A percentile compares a stretch with the other conserved stretches of the same genome.
Evolutionary conservation across 495 filamentous ascomycete genomes (phyloP).

Genomic region (Penicillium canariense): DNA sequence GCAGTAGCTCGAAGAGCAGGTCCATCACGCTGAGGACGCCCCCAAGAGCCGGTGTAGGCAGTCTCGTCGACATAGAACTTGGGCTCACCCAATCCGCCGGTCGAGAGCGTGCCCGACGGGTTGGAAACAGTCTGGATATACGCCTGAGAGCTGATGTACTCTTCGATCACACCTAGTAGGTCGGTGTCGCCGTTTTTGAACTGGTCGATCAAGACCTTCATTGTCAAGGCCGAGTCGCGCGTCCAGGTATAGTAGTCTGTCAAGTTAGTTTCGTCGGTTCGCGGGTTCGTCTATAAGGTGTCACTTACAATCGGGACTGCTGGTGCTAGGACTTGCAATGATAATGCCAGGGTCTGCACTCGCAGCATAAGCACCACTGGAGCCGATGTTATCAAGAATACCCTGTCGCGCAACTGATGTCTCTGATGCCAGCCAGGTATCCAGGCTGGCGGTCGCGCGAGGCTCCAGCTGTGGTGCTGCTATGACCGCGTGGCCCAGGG

Average conservation of each 20-base stretch:
- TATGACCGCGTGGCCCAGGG: conserved; percentile 20
- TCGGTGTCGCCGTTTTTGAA: conserved; percentile 54
- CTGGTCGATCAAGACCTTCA: conserved; percentile 58
- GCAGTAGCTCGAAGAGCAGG: conserved; percentile 68
- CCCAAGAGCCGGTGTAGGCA: conserved; percentile 64
- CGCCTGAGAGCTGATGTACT: conserved; percentile 58
- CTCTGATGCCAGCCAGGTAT: conserved; percentile 54
- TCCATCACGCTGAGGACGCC: conserved; percentile 69
- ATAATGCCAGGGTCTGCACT: conserved; percentile 54
- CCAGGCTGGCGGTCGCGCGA: conserved; percentile 26
- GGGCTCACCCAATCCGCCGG: conserved; percentile 45
- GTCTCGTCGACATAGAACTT: conserved; percentile 56
- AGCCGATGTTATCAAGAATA: conserved; percentile 61
- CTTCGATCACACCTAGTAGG: conserved; percentile 53
- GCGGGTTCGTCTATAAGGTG: conserved; percentile 35
- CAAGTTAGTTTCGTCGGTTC: conserved; percentile 15
- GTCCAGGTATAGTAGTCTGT: conserved; percentile 64
- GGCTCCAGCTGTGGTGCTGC: conserved; percentile 22
- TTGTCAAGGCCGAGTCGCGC: conserved; percentile 64
- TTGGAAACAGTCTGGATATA: conserved; percentile 59
- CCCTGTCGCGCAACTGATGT: conserved; percentile 47
- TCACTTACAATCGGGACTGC: conserved; percentile 58
- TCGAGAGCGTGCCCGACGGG: conserved; percentile 54
- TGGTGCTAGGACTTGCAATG: conserved; percentile 60
- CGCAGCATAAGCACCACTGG: conserved; percentile 44